Evolutionary conservation across 768 basidiomycete genomes (phyloP), one percentile per base, ranked within the genome.

Genomic region (Boletellus sp.): DNA sequence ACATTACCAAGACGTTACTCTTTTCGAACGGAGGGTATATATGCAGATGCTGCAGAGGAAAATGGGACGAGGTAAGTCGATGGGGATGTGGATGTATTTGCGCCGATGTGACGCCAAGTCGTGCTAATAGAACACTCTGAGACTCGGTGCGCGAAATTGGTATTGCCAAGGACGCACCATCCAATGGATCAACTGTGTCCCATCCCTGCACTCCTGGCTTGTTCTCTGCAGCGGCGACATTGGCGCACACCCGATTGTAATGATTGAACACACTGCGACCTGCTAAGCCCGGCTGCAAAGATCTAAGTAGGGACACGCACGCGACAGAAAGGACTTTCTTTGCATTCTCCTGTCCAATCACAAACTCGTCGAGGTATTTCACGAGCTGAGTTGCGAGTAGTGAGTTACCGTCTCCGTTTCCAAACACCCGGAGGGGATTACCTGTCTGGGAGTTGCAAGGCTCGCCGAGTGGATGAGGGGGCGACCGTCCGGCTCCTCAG

Each of bases 281-380:
- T 36, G 32, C 51, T 32, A 51, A 42, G 44, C 10, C 19, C 26
- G 34, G 15, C 50, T n/a, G 45, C 22, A 20, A 42, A 51, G 42
- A 40, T 46, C 40, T 23, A 12, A 24, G 24, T n/a, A 10, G 20
- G 15, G 24, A 41, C 37, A 81, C 91, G 65, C 70, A 93, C 92
- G 94, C 94, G 41, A 97, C 94, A 33, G 91, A 89, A 28, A 97
- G 78, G 20, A 90, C 85, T 64, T 93, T 92, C 80, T 98, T 98
- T 3, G 94, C 94, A 51, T 77, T 79, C 57, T 90, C 87, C 65
- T 98, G 94, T 1, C 94, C 94, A 16, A 98, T 78, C 33, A 98
- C 83, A 62, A 86, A 96, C 62, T 91, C 84, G 57, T 91, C 85
- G 34, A 96, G 78, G 66, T 91, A 94, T 63, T 86, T 78, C 7